Evolutionary conservation across 2,329 filamentous ascomycete species (phyloP).

Genomic region (Trichophyton simii): DNA sequence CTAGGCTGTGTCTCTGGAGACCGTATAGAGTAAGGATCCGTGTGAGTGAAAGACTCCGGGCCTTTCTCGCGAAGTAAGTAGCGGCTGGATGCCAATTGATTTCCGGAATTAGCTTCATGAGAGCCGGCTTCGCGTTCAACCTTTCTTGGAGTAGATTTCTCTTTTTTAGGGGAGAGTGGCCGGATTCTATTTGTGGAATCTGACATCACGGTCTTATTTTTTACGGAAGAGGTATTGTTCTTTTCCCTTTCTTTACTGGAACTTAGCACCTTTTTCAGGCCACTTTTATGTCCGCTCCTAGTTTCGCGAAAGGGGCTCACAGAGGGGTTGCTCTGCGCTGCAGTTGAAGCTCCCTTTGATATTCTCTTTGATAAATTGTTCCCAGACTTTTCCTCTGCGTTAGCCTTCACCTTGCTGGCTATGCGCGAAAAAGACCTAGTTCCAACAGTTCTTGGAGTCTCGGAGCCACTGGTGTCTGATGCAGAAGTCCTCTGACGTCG

Average conservation of each 20-base stretch:
- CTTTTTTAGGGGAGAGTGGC: conserved; percentile 3
- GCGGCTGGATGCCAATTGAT: conserved; percentile 16
- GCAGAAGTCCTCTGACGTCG: conserved; percentile 6
- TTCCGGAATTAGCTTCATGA: neutral
- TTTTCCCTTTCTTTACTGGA: neutral
- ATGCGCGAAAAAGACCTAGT: neutral
- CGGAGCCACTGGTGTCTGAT: conserved; percentile 16
- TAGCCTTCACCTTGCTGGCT: conserved; percentile 15
- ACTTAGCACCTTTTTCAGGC: too few relatives aligned
- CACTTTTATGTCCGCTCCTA: too few relatives aligned
- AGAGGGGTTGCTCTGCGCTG: neutral
- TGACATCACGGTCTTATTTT: conserved; percentile 9
- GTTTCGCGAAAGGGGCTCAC: neutral
- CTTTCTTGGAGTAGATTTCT: neutral
- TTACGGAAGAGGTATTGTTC: conserved; percentile 6
- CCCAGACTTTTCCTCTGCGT: conserved; percentile 18
- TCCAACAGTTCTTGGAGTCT: conserved; percentile 15
- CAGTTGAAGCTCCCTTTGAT: neutral
- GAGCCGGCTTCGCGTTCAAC: conserved; percentile 5
- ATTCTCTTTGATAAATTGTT: conserved; percentile 11
- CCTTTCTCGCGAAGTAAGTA: conserved; percentile 29
- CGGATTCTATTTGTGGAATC: conserved; percentile 4
- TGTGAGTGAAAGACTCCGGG: conserved; percentile 30
- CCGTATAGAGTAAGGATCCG: conserved; percentile 31
- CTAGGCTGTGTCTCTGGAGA: conserved; percentile 25